Conservation (phyloP, 495 filamentous ascomycete genomes). For the Physcia stellaris region DNA sequence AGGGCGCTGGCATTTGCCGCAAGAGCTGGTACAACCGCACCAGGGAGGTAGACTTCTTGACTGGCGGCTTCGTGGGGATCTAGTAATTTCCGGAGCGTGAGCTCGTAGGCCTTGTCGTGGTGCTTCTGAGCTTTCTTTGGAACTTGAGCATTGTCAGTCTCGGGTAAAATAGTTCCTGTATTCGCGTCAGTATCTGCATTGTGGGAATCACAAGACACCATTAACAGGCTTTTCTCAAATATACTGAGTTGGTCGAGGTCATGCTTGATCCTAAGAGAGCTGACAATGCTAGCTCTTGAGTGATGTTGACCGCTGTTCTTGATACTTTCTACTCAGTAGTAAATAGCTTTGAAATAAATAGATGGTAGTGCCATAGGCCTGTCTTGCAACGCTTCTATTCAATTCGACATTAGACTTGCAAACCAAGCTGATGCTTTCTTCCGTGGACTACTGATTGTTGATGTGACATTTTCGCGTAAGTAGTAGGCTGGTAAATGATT, state of each 20-base stretch:
- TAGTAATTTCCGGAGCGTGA: constrained; percentile 7
- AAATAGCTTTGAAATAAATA: background rate
- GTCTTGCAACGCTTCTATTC: background rate
- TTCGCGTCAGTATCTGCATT: too few relatives aligned
- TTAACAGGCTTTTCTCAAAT: too few relatives aligned
- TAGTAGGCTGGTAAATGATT: background rate
- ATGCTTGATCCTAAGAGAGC: too few relatives aligned
- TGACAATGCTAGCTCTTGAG: background rate
- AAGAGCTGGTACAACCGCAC: constrained; percentile 1
- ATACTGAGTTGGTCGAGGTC: too few relatives aligned
- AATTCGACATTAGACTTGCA: constrained; percentile 1
- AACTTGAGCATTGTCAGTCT: background rate
- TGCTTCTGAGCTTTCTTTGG: too few relatives aligned
- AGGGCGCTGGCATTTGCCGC: constrained; percentile 7
- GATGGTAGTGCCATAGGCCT: background rate
- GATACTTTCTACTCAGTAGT: too few relatives aligned
- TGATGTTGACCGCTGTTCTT: too few relatives aligned
- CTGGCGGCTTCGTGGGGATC: constrained; percentile 3
- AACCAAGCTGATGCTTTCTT: background rate
- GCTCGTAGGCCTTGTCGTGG: background rate
- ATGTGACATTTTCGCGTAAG: too few relatives aligned
- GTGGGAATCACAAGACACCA: too few relatives aligned
- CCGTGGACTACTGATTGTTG: background rate
- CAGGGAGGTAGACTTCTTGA: constrained; percentile 7
- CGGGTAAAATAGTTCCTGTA: too few relatives aligned